Percentiles rank a stretch among this genome's conserved stretches.
Evolutionary conservation across 768 basidiomycete genomes (phyloP).

Genomic region (Termitomyces sp.): DNA sequence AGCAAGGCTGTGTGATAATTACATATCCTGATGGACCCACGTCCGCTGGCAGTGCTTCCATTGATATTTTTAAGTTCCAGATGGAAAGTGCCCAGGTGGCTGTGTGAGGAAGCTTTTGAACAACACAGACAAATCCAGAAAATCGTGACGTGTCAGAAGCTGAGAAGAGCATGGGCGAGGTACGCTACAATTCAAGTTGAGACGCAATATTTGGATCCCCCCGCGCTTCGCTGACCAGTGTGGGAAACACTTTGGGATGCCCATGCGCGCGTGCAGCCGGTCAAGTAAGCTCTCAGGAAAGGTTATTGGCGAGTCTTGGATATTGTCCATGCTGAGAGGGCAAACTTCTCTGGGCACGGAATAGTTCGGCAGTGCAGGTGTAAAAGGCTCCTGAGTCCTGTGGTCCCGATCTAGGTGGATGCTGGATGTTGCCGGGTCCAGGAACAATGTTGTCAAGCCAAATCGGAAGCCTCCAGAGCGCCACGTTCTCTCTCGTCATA

Average conservation of each 20-base stretch:
- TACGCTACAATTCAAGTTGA: background rate
- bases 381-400: background rate
- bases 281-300: background rate
- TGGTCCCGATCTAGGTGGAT: conserved; percentile 7
- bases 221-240: background rate
- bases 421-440: conserved; percentile 5
- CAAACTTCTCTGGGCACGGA: background rate
- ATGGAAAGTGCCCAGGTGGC: background rate
- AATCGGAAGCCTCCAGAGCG: conserved; percentile 2
- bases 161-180: background rate
- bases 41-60: background rate
- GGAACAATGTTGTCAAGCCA: conserved; percentile 4
- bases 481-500: conserved; percentile 5
- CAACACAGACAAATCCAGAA: background rate
- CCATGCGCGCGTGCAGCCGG: background rate
- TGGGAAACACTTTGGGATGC: background rate
- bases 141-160: conserved; percentile 3
- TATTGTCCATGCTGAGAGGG: background rate
- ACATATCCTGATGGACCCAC: background rate
- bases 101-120: conserved; percentile 3
- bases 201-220: background rate
- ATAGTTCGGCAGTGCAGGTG: background rate
- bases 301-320: background rate
- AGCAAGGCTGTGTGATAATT: background rate
- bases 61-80: background rate